A percentile compares a stretch with the other conserved stretches of the same genome.
These are phyloP conservation scores for Aspergillus indologenus DNA, from an alignment of 495 filamentous ascomycete genomes.

Conservation along the genomic window DNA sequence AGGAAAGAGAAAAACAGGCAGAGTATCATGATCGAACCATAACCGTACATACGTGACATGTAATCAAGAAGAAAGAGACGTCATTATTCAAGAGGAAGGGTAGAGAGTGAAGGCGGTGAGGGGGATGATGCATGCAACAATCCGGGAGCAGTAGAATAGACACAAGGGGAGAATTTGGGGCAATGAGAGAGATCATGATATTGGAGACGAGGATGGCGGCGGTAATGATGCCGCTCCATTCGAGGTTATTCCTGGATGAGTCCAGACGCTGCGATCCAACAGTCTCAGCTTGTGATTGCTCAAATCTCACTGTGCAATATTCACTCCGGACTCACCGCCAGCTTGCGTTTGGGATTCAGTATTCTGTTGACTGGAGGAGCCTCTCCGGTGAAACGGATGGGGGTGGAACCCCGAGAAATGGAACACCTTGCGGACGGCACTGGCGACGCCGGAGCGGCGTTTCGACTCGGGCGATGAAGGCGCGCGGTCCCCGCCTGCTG, in stretches of 20 bases:
- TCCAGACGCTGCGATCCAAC: background rate
- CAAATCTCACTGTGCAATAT: background rate
- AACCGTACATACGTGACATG: background rate
- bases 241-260: background rate
- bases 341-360: background rate
- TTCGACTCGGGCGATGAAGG: slow-evolving; percentile 25
- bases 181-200: background rate
- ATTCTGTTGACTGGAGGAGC: slow-evolving; percentile 32
- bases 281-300: background rate
- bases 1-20: slow-evolving; percentile 2
- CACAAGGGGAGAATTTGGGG: background rate
- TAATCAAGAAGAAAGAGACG: background rate
- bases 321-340: background rate
- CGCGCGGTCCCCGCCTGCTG: slow-evolving; percentile 17
- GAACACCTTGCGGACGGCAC: slow-evolving; percentile 44
- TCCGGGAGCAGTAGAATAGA: too few relatives aligned
- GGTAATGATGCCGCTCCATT: background rate
- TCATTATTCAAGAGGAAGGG: background rate
- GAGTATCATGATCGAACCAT: background rate
- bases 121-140: background rate
- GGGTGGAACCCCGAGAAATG: slow-evolving; percentile 34
- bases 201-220: background rate
- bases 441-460: slow-evolving; percentile 40
- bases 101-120: background rate
- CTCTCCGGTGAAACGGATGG: slow-evolving; percentile 44